Conservation (phyloP, 345 rosid genomes). For the Psidium guajava region DNA sequence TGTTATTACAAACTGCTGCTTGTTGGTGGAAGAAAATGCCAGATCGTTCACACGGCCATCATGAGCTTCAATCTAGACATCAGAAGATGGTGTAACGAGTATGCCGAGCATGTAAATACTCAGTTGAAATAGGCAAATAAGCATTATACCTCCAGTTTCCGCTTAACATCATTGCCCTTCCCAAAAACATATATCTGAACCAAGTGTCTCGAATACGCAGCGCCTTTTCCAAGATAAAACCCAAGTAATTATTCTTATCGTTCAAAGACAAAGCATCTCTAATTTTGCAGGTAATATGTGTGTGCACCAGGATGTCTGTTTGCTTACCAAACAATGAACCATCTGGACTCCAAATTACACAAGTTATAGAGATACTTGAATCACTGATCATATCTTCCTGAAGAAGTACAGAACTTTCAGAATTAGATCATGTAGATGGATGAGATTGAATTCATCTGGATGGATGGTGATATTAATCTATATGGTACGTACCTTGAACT, state of each 20-base stretch:
- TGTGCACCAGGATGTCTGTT: not conserved
- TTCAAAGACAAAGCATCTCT: not conserved
- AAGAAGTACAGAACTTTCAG: not conserved
- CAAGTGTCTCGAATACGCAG: conserved; percentile 31
- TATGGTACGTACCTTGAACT: conserved; percentile 21
- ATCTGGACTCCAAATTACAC: conserved; percentile 39
- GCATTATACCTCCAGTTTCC: conserved; percentile 22
- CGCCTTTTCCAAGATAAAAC: conserved; percentile 17
- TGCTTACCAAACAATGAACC: conserved; percentile 41
- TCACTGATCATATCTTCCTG: conserved; percentile 31
- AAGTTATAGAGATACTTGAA: conserved; percentile 26
- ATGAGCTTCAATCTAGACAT: conserved; percentile 65
- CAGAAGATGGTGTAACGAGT: not conserved
- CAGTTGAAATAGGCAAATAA: not conserved
- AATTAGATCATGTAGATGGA: conserved; percentile 1
- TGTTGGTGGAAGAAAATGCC: conserved; percentile 44
- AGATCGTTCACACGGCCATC: conserved; percentile 68
- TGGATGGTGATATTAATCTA: not conserved
- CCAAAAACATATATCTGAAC: conserved; percentile 24
- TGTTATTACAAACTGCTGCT: conserved; percentile 45
- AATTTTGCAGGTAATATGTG: not conserved
- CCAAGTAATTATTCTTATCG: not conserved
- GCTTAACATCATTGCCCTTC: conserved; percentile 11
- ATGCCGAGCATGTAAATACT: not conserved
- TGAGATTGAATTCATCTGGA: not conserved